Percentiles rank a stretch among this genome's conserved stretches.
Evolutionary conservation across 805 yeast species (phyloP).

Genomic region (Candida maris): DNA sequence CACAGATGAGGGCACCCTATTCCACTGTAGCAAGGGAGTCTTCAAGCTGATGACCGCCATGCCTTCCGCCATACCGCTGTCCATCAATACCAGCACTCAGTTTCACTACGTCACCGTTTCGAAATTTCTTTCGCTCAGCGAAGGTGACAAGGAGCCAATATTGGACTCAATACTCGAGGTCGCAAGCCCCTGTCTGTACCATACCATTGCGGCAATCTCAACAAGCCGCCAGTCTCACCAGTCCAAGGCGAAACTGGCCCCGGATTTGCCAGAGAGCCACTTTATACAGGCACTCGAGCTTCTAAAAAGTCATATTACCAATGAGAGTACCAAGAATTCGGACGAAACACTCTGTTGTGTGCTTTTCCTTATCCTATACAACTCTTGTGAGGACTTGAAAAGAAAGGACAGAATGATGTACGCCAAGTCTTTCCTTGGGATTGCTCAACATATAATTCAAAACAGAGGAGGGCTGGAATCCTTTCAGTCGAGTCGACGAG

Average conservation of each 20-base stretch:
- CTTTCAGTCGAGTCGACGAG: background rate
- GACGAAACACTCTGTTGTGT: background rate
- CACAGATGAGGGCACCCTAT: too few species aligned
- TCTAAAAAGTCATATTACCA: background rate
- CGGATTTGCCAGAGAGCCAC: background rate
- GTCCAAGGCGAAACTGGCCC: too few species aligned
- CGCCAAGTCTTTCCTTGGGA: too few species aligned
- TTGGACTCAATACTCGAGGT: background rate
- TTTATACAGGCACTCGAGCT: background rate
- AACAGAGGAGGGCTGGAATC: too few species aligned
- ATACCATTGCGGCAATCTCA: background rate
- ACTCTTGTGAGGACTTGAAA: background rate
- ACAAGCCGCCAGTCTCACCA: background rate
- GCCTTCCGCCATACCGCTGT: too few species aligned
- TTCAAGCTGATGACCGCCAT: too few species aligned
- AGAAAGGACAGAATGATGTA: too few species aligned
- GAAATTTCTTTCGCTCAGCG: background rate
- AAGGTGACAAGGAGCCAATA: background rate
- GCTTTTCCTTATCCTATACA: background rate
- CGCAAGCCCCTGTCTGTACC: background rate
- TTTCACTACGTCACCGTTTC: background rate
- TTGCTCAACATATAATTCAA: too few species aligned
- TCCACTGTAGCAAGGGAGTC: too few species aligned
- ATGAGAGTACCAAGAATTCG: background rate
- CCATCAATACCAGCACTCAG: background rate